A percentile compares a stretch with the other conserved stretches of the same genome.
Conservation (phyloP, 1,284 basidiomycete genomes). For the Ceratobasidium sp. region DNA sequence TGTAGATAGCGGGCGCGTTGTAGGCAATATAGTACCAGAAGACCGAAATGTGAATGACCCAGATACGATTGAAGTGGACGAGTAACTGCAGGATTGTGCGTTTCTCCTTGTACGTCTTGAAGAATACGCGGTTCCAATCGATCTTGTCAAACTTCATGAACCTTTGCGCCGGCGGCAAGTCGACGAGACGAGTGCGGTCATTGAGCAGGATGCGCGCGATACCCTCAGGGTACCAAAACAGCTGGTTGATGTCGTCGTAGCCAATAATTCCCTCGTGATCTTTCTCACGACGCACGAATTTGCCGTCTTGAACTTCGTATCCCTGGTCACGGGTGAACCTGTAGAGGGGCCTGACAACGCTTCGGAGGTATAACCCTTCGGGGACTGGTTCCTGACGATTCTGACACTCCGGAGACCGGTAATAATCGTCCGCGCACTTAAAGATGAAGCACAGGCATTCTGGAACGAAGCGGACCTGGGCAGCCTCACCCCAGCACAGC, state of each 20-base stretch:
- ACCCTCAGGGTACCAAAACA: constrained; percentile 99
- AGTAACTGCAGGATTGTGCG: constrained; percentile 93
- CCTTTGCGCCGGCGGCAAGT: constrained; percentile 86
- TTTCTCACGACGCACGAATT: constrained; percentile 91
- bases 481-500: constrained; percentile 98
- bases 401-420: constrained; percentile 98
- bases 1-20: constrained; percentile 91
- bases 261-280: constrained; percentile 97
- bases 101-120: constrained; percentile 97
- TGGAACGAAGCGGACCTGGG: constrained; percentile 97
- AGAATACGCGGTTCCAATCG: constrained; percentile 93
- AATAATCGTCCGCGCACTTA: constrained; percentile 99
- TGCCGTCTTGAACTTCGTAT: constrained; percentile 96
- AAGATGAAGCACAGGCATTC: constrained; percentile 99
- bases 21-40: constrained; percentile 96
- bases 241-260: constrained; percentile 98
- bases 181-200: constrained; percentile 92
- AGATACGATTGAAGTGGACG: constrained; percentile 98
- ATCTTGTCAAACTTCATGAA: constrained; percentile 96
- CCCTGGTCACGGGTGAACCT: constrained; percentile 97
- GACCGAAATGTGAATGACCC: constrained; percentile 92
- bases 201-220: constrained; percentile 90
- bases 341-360: constrained; percentile 95
- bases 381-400: constrained; percentile 92
- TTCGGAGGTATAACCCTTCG: constrained; percentile 91